Percentiles rank a stretch among this genome's conserved stretches.
Evolutionary conservation across 768 basidiomycete genomes (phyloP).

Genomic region (Pholiota conissans): DNA sequence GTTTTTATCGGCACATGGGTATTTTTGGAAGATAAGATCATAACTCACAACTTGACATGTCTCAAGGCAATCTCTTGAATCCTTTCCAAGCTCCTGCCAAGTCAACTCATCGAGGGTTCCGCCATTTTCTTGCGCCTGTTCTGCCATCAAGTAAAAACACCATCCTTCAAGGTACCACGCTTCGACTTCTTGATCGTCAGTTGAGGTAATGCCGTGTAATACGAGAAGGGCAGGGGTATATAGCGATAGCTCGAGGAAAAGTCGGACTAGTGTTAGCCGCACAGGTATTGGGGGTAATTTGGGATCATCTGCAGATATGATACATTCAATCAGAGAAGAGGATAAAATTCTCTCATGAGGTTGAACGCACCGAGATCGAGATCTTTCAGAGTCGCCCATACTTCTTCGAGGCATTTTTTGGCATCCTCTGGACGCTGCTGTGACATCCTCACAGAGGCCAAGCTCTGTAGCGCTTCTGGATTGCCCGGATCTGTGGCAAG

Average conservation of each 20-base stretch:
- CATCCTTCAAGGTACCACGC: constrained; percentile 96
- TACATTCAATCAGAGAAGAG: no score
- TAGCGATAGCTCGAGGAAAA: constrained; percentile 76
- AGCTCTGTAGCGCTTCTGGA: constrained; percentile 73
- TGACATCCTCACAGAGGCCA: constrained; percentile 88
- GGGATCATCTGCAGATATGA: constrained; percentile 52
- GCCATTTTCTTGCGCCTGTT: constrained; percentile 61
- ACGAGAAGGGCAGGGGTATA: constrained; percentile 75
- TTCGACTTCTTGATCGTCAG: constrained; percentile 85
- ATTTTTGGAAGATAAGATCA: not conserved
- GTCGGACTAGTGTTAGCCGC: constrained; percentile 72
- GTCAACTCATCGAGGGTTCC: constrained; percentile 52
- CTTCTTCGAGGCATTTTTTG: constrained; percentile 61
- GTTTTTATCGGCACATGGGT: constrained; percentile 3
- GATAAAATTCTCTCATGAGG: no score
- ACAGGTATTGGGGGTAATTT: constrained; percentile 70
- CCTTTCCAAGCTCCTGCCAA: constrained; percentile 78
- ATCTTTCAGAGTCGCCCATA: constrained; percentile 72
- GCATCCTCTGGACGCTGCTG: constrained; percentile 86
- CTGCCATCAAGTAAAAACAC: constrained; percentile 85
- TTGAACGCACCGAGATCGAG: constrained; percentile 46
- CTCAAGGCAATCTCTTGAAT: constrained; percentile 79
- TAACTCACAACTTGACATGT: constrained; percentile 74
- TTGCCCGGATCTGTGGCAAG: constrained; percentile 73
- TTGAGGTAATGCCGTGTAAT: constrained; percentile 73